phyloP scores from a whole-genome alignment of 495 filamentous ascomycete genomes.

The Daldinia loculata region DNA sequence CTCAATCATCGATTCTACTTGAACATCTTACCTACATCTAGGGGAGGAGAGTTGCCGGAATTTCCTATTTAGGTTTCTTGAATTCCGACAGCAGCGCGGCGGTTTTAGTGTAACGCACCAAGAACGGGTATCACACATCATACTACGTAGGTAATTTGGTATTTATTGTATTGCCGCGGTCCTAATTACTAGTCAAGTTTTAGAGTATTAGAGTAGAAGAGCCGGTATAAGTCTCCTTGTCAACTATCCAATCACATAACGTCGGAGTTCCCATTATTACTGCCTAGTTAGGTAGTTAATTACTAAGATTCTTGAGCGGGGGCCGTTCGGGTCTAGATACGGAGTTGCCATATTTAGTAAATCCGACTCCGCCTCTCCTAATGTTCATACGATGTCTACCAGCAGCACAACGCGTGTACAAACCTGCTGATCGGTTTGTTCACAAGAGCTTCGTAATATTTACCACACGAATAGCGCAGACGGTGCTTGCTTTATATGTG shows the following conservation, averaged over 20 bases:
- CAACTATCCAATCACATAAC: neutral
- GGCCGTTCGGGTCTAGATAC: neutral
- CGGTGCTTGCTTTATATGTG: neutral
- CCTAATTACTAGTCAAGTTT: neutral
- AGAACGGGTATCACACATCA: neutral
- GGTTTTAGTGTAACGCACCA: neutral
- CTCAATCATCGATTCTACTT: neutral
- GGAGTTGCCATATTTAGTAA: conserved; percentile 30
- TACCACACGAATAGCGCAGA: neutral
- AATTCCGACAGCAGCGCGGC: neutral
- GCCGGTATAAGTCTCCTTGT: neutral
- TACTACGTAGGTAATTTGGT: neutral
- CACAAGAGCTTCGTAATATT: neutral
- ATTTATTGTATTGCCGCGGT: neutral
- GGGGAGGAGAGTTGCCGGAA: neutral
- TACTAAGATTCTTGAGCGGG: neutral
- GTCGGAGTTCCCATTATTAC: neutral
- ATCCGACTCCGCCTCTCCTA: conserved; percentile 17
- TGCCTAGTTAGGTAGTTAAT: no score
- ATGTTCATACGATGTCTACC: conserved; percentile 3
- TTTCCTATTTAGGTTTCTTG: neutral
- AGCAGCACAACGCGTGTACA: neutral
- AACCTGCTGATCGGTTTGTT: neutral
- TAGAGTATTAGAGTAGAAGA: neutral
- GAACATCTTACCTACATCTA: neutral